phyloP scores from a whole-genome alignment of 495 filamentous ascomycete genomes.

The Lasiosphaeria miniovina region DNA sequence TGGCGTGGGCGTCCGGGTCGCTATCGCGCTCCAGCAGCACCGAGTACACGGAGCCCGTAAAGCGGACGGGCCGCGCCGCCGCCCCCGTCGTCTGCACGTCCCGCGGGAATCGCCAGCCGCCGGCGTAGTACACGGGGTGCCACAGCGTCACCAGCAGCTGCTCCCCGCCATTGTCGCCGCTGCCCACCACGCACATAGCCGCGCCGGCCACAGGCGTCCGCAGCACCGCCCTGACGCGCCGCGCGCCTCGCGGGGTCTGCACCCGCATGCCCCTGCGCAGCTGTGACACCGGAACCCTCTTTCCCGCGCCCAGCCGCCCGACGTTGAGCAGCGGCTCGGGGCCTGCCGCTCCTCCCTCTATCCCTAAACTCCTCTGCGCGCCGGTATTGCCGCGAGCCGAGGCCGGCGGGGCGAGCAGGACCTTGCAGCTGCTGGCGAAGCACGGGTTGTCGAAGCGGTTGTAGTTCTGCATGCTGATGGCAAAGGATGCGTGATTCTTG shows the following conservation, averaged over 20 bases:
- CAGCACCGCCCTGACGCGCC: conserved; percentile 37
- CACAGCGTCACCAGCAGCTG: conserved; percentile 37
- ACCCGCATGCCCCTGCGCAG: conserved; percentile 36
- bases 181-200: background rate
- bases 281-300: conserved; percentile 15
- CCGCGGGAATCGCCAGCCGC: conserved; percentile 36
- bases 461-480: conserved; percentile 31
- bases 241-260: conserved; percentile 33
- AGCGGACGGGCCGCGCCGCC: conserved; percentile 16
- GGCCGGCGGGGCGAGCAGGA: conserved; percentile 26
- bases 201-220: conserved; percentile 27
- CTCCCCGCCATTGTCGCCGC: background rate
- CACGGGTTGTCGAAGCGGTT: conserved; percentile 30
- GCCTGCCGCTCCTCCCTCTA: conserved; percentile 15
- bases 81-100: conserved; percentile 8
- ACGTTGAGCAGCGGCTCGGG: too few species aligned
- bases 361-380: conserved; percentile 13
- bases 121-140: conserved; percentile 35
- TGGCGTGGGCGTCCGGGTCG: conserved; percentile 38
- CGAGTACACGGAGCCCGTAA: conserved; percentile 43
- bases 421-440: conserved; percentile 35
- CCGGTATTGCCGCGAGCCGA: background rate
- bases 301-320: background rate
- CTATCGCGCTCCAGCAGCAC: conserved; percentile 38
- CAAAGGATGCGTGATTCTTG: too few species aligned